Conservation (phyloP, 441 rosid genomes). For the Gossypium trilobum region DNA sequence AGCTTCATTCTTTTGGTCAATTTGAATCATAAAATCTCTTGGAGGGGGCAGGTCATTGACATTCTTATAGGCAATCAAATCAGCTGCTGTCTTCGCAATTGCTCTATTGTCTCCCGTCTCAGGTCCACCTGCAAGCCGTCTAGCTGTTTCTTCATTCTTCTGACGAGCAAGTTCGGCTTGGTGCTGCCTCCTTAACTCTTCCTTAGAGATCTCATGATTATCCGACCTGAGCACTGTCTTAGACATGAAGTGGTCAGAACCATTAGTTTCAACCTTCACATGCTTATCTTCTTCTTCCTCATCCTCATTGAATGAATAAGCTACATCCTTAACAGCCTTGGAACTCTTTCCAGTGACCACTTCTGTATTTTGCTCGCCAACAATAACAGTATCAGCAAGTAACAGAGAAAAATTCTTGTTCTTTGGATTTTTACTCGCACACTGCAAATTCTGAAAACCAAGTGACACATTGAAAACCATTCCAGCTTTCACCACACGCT, state of each 20-base stretch:
- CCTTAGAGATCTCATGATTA: slow-evolving; percentile 55
- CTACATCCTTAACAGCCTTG: slow-evolving; percentile 56
- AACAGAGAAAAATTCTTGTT: slow-evolving; percentile 38
- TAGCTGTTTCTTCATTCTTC: slow-evolving; percentile 61
- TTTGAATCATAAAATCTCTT: slow-evolving; percentile 43
- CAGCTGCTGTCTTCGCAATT: slow-evolving; percentile 42
- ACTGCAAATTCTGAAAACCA: slow-evolving; percentile 58
- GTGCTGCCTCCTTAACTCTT: slow-evolving; percentile 65
- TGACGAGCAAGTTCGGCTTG: slow-evolving; percentile 68
- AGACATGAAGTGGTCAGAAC: slow-evolving; percentile 33
- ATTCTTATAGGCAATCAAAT: slow-evolving; percentile 54
- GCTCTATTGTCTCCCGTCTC: slow-evolving; percentile 38
- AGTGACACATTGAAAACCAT: slow-evolving; percentile 60
- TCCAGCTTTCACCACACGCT: slow-evolving; percentile 32
- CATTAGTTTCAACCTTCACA: slow-evolving; percentile 35
- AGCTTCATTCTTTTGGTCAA: slow-evolving; percentile 66
- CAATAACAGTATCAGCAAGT: slow-evolving; percentile 57
- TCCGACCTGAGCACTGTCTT: slow-evolving; percentile 57
- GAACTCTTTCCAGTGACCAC: slow-evolving; percentile 42
- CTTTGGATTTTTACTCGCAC: slow-evolving; percentile 32
- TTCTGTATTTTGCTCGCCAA: slow-evolving; percentile 35
- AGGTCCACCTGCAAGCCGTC: slow-evolving; percentile 52
- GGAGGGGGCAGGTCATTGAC: slow-evolving; percentile 53
- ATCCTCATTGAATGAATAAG: slow-evolving; percentile 63
- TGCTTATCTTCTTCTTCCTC: slow-evolving; percentile 44